phyloP scores from a whole-genome alignment of 2,329 filamentous ascomycete species.

The Fusarium siculi region DNA sequence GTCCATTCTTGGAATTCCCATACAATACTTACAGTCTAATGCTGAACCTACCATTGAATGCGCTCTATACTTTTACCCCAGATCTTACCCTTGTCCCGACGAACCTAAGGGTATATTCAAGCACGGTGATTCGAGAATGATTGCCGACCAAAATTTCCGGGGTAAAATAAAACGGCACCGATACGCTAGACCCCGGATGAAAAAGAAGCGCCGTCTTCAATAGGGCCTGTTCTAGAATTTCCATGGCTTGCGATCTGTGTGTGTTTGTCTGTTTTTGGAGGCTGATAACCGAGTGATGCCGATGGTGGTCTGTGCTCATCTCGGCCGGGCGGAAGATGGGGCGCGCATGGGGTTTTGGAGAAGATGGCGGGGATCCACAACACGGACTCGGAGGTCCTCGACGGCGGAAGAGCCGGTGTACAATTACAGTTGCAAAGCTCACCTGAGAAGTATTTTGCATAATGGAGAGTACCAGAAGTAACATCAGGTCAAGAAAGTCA shows the following conservation, averaged over 20 bases:
- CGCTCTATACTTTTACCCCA: conserved; percentile 10
- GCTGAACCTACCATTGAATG: background rate
- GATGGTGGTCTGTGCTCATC: conserved; percentile 43
- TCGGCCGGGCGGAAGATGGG: conserved; percentile 32
- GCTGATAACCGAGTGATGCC: conserved; percentile 42
- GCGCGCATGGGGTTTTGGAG: background rate
- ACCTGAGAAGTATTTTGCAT: background rate
- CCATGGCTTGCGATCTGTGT: background rate
- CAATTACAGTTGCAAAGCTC: background rate
- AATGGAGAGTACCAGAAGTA: fast-evolving
- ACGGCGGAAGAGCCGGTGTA: background rate
- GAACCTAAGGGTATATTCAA: background rate
- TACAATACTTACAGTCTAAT: background rate
- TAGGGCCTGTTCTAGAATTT: conserved; percentile 3
- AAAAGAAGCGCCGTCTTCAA: background rate
- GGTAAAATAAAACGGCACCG: conserved; percentile 16
- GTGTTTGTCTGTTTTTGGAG: background rate
- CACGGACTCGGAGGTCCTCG: background rate
- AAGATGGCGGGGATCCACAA: background rate
- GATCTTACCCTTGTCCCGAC: conserved; percentile 10
- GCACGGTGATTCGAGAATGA: conserved; percentile 30
- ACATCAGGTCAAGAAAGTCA: fast-evolving
- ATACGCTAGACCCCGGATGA: conserved; percentile 12
- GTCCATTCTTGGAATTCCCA: background rate
- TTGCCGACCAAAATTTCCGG: conserved; percentile 37